A percentile compares a stretch with the other conserved stretches of the same genome.
Evolutionary conservation across 2,329 filamentous ascomycete species (phyloP).

Genomic region (Penicillium sp.): DNA sequence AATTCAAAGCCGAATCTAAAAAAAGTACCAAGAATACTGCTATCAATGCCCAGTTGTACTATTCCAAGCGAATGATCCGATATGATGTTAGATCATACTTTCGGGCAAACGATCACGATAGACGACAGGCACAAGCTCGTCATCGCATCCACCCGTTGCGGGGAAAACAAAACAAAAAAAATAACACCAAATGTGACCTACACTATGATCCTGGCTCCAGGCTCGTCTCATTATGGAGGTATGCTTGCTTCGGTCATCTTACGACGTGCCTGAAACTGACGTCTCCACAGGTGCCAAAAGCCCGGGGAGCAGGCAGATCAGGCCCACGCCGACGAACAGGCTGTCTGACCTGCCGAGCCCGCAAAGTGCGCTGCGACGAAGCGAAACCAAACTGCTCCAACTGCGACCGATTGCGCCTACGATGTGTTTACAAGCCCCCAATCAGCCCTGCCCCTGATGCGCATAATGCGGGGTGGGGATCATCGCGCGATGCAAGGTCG

Average conservation of each 20-base stretch:
- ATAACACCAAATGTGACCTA: neutral
- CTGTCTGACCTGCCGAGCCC: conserved; percentile 37
- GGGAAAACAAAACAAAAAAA: conserved; percentile 13
- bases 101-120: neutral
- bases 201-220: neutral
- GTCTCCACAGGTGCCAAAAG: conserved; percentile 24
- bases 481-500: neutral
- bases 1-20: too few species aligned
- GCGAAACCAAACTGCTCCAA: conserved; percentile 36
- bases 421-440: conserved; percentile 31
- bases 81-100: neutral
- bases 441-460: conserved; percentile 16
- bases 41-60: too few species aligned
- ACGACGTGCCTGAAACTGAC: conserved; percentile 13
- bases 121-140: conserved; percentile 7
- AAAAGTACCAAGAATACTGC: too few species aligned
- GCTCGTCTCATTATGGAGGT: conserved; percentile 23
- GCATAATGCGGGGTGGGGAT: neutral
- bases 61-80: too few species aligned
- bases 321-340: conserved; percentile 38
- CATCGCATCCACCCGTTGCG: conserved; percentile 18
- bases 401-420: conserved; percentile 34
- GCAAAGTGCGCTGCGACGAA: conserved; percentile 41
- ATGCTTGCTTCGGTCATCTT: neutral
- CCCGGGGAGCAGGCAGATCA: conserved; percentile 36